Conservation (phyloP, 495 filamentous ascomycete species). For the Bathelium albidoporum region DNA sequence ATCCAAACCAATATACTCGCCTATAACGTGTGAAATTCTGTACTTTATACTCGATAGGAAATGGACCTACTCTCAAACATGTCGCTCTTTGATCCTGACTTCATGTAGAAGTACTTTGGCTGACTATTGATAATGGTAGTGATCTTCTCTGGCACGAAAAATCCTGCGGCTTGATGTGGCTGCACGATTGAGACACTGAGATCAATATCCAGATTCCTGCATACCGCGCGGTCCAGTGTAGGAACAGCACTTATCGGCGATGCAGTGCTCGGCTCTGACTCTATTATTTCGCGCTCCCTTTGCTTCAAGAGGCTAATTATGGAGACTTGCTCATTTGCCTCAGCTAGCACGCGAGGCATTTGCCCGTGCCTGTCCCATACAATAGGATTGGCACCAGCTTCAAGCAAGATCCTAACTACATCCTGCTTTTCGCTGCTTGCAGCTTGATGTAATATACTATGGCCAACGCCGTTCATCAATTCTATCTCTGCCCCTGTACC, state of each 20-base stretch:
- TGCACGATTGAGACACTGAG: not conserved
- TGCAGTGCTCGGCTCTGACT: not conserved
- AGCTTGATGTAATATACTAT: not conserved
- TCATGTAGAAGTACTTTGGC: not conserved
- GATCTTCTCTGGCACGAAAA: not conserved
- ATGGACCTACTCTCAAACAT: not conserved
- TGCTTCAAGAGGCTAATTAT: not conserved
- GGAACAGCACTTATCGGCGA: not conserved
- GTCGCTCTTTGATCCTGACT: not conserved
- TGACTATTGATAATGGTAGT: not conserved
- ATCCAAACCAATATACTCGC: not conserved
- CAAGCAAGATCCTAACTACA: not conserved
- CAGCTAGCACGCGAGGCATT: not conserved
- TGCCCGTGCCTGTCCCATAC: not conserved
- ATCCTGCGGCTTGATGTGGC: not conserved
- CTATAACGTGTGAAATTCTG: not conserved
- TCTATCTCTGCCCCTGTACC: not conserved
- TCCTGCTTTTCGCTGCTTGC: not conserved
- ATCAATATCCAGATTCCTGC: not conserved
- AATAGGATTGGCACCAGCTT: not conserved
- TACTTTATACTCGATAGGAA: not conserved
- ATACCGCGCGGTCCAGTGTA: not conserved
- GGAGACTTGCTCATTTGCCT: not conserved
- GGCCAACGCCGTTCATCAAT: not conserved
- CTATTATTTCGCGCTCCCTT: not conserved